Conservation (phyloP, 208 protist genomes). For the Trypanosoma scelopori region DNA sequence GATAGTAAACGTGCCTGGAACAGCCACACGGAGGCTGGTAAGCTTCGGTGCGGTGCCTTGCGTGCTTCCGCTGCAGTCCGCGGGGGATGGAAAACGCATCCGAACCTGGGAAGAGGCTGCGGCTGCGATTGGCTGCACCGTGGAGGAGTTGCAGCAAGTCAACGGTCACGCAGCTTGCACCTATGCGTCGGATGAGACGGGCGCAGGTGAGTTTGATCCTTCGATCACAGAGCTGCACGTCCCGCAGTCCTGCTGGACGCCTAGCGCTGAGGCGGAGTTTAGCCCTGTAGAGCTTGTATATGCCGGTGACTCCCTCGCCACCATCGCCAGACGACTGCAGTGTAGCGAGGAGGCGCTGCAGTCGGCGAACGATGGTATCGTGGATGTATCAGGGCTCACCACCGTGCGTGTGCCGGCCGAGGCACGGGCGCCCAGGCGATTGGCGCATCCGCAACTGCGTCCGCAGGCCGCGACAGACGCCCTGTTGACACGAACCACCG, state of each 20-base stretch:
- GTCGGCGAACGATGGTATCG: conserved; percentile 37
- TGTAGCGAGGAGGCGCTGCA: conserved; percentile 52
- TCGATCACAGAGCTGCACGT: conserved; percentile 59
- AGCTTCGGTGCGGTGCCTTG: conserved; percentile 53
- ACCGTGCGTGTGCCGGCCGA: conserved; percentile 47
- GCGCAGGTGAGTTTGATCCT: conserved; percentile 50
- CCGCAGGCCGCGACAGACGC: conserved; percentile 61
- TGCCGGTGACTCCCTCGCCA: conserved; percentile 51
- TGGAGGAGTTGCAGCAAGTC: conserved; percentile 83
- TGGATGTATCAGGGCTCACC: conserved; percentile 20
- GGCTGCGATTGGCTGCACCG: conserved; percentile 61
- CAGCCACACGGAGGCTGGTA: conserved; percentile 45
- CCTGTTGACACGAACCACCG: conserved; percentile 54
- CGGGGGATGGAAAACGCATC: conserved; percentile 20
- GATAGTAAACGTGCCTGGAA: conserved; percentile 48
- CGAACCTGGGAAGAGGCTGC: conserved; percentile 72
- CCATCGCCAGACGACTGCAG: conserved; percentile 53
- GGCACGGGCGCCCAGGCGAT: conserved; percentile 47
- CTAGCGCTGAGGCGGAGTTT: conserved; percentile 47
- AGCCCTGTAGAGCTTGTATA: conserved; percentile 54
- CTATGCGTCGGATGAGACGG: conserved; percentile 39
- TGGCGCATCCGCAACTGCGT: conserved; percentile 73
- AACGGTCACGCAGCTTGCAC: conserved; percentile 63
- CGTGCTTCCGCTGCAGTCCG: conserved; percentile 40
- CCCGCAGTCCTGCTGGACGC: conserved; percentile 50